These are phyloP conservation scores for Cryptosporidium tyzzeri DNA, from an alignment of 169 alveolate genomes.

Conservation along the genomic window DNA sequence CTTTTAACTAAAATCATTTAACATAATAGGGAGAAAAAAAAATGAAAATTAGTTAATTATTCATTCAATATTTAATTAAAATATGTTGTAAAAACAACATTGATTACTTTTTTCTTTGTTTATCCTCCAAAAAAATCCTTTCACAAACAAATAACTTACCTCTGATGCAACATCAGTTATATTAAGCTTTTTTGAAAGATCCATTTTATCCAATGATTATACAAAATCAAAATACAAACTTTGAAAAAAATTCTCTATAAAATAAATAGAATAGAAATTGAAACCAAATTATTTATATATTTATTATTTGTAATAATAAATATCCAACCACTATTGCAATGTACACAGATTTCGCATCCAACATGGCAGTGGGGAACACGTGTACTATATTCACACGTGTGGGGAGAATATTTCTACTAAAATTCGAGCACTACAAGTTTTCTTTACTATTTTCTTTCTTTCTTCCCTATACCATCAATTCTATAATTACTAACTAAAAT, in stretches of 20 bases:
- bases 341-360: not conserved
- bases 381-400: not conserved
- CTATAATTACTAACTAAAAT: too few relatives aligned
- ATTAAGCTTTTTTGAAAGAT: constrained; percentile 63
- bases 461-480: not conserved
- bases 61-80: not conserved
- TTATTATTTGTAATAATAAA: not conserved
- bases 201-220: constrained; percentile 13
- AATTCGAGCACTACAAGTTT: not conserved
- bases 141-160: constrained; percentile 31
- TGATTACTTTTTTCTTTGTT: too few relatives aligned
- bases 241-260: not conserved
- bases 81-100: too few relatives aligned
- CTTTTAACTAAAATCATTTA: constrained; percentile 83
- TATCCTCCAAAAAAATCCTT: too few relatives aligned
- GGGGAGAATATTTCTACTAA: constrained; percentile 15
- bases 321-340: not conserved
- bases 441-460: not conserved
- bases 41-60: not conserved
- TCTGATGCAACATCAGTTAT: constrained; percentile 61
- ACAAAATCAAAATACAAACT: constrained; percentile 11
- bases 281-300: not conserved
- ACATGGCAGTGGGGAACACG: constrained; percentile 21
- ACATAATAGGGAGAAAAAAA: not conserved
- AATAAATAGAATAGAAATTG: not conserved